Evolutionary conservation across 257 asterid genomes (phyloP).

Genomic region (Solanum commersonii): DNA sequence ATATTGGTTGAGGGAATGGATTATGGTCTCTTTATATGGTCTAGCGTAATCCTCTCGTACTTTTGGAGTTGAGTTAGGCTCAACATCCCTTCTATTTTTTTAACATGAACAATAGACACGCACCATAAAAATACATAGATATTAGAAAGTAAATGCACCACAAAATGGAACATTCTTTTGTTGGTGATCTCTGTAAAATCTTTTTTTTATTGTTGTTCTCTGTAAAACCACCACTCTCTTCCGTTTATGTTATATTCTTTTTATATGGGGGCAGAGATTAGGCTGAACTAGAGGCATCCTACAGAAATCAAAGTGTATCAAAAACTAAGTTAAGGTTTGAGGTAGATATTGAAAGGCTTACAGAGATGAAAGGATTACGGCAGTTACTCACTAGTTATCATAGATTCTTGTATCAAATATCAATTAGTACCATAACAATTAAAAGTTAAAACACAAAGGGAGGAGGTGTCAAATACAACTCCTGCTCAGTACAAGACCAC

Average conservation of each 20-base stretch:
- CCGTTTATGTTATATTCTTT: background rate
- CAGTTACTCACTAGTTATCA: background rate
- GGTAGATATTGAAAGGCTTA: background rate
- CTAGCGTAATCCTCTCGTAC: background rate
- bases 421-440: background rate
- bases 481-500: background rate
- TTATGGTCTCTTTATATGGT: background rate
- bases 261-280: background rate
- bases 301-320: background rate
- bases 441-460: background rate
- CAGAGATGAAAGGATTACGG: background rate
- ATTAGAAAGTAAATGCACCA: background rate
- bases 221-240: background rate
- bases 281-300: background rate
- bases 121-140: background rate
- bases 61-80: background rate
- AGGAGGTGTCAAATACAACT: background rate
- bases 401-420: background rate
- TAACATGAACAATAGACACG: background rate
- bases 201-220: background rate
- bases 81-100: background rate
- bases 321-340: background rate
- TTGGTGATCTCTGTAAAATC: background rate
- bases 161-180: background rate
- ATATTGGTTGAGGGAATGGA: background rate